Evolutionary conservation across 352 stramenopile species (phyloP), one percentile per base, ranked within the genome.

Genomic region (Phytophthora podocarpi): DNA sequence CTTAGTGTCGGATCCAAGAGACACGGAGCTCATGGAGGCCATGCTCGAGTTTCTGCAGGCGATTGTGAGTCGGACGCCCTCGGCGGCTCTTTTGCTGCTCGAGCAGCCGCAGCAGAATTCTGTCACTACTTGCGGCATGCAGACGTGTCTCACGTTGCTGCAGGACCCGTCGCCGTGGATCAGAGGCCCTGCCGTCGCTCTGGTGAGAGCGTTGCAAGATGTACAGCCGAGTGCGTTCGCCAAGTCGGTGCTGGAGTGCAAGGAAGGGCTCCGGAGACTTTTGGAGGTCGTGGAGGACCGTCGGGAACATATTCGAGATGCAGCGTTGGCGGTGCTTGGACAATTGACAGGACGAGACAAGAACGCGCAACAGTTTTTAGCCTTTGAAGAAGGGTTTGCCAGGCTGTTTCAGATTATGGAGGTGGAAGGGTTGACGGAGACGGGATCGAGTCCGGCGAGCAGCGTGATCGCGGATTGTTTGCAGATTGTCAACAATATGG

Each of bases 21-120:
- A 94, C 52, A 91, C 82, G n/a, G 85, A 92, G 59, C 77, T 94
- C 40, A 92, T 94, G 79, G 85, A 94, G 55, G 70, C 80, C 9
- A 89, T 94, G 79, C 69, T 94, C 5, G 85, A 92, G 64, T 70
- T 91, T 12, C 52, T 94, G 10, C 82, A 91, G 42, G 46, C 66
- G 15, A 57, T 91, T 27, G 79, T 92, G 21, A 60, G 49, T 9
- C 72, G 49, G 1, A 67, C 72, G 12, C 74, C 74, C 1, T 42
- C 69, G 4, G 70, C 69, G 1, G 80, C 71, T 5, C 54, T 71
- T 15, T 58, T 80, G 28, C 57, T 93, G 51, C 64, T 89, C 5
- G 42, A 74, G 21, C 55, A 61, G 47, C 54, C 61, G 2, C 7
- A 28, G 9, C 13, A 58, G 28, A 26, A 26, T 47, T 47, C 6